Base-by-base conservation (phyloP, 2,329 filamentous ascomycete species). In the Pseudocercospora fuligena region DNA sequence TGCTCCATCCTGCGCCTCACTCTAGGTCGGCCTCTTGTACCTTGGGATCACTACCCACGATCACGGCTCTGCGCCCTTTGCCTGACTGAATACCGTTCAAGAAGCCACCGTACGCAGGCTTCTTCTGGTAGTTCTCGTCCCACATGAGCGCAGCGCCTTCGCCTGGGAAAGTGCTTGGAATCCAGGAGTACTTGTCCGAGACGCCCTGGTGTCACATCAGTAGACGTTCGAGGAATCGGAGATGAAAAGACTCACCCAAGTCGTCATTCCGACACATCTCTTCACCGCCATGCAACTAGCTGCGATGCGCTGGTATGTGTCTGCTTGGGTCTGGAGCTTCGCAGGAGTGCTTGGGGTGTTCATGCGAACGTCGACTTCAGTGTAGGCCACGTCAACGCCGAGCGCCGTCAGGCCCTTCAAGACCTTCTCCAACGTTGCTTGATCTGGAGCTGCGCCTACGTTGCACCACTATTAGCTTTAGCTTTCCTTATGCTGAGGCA, bases 331-430 rank as follows among this genome's bases (percentile, higher is more conserved):
- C 21, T 81, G 80, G 7, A 69, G 61, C n/a, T 76, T 66, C 11
- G 72, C 72, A 1, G 68, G 66, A 1, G 70, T 65, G 1, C 72
- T 76, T 2, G 73, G 72, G 1, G 77, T 76, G 1, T 72, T 73
- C 36, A 78, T 72, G 60, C 84, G 83, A 73, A 92, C 91, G 73
- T 92, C 90, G 23, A 91, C 82, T 79, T 91, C 89, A 1, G 89
- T 91, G 58, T 90, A 82, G 5, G 89, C 88, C 33, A 89, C 84
- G 73, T 91, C 88, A 19, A 66, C 69, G 14, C 82, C 84, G 5
- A 83, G 80, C 11, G 75, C 78, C 33, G 85, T 87, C 19, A 90
- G 82, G 0, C 80, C 79, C 72, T 58, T 80, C 65, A 90, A 80
- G 21, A 87, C 85, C 11, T 73, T 81, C 8, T 82, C 81, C 5